Evolutionary conservation across 345 rosid species (phyloP).

Genomic region (Gossypium anomalum): DNA sequence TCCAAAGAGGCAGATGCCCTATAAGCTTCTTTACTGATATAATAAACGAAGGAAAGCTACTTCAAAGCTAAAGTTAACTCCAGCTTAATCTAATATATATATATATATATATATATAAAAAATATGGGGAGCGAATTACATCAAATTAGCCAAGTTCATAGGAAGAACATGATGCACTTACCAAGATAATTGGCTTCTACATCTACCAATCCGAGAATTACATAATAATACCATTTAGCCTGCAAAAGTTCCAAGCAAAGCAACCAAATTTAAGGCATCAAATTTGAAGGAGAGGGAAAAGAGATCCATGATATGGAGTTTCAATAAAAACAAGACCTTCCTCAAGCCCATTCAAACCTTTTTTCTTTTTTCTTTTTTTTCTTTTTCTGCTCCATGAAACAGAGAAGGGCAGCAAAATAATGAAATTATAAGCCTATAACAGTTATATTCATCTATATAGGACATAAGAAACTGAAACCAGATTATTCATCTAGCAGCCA

Average conservation of each 20-base stretch:
- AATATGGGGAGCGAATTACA: not conserved
- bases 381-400: not conserved
- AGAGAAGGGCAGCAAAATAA: not conserved
- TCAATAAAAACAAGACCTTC: not conserved
- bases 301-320: not conserved
- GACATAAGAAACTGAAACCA: not conserved
- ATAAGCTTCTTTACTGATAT: not conserved
- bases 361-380: too few relatives aligned
- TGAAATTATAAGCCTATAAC: not conserved
- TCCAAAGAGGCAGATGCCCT: not conserved
- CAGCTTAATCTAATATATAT: not conserved
- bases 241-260: conserved; percentile 35
- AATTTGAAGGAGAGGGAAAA: not conserved
- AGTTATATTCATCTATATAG: not conserved
- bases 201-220: conserved; percentile 67
- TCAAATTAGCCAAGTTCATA: not conserved
- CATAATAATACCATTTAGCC: conserved; percentile 86
- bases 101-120: not conserved
- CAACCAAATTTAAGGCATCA: not conserved
- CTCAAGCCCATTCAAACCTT: not conserved
- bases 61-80: not conserved
- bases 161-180: conserved; percentile 31
- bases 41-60: not conserved
- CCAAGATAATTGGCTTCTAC: conserved; percentile 95
- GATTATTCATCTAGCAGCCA: not conserved